Conservation (phyloP, 2,329 filamentous ascomycete genomes). For the Epichloe glyceriae region DNA sequence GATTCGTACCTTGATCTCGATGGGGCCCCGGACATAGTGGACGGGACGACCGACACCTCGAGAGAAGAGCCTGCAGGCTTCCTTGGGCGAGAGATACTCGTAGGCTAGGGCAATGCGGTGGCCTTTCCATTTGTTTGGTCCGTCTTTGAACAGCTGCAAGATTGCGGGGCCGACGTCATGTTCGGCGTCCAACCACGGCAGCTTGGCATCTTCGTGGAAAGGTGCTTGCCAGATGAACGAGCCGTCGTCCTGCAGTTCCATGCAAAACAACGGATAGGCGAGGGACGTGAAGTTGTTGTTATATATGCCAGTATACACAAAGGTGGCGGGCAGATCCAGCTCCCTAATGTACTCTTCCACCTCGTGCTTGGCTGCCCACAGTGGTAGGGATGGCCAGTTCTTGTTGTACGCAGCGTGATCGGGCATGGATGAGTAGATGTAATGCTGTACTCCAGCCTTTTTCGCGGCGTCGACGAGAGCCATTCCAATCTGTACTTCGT, state of each 20-base stretch:
- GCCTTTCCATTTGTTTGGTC: constrained; percentile 69
- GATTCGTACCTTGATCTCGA: constrained; percentile 75
- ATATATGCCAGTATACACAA: constrained; percentile 94
- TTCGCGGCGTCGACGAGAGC: constrained; percentile 83
- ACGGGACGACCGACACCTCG: constrained; percentile 67
- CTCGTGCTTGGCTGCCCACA: constrained; percentile 87
- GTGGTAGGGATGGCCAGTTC: constrained; percentile 67
- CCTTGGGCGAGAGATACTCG: constrained; percentile 69
- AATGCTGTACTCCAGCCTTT: constrained; percentile 72
- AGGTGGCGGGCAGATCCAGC: constrained; percentile 73
- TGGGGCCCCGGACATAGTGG: constrained; percentile 62
- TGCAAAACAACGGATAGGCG: constrained; percentile 86
- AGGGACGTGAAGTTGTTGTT: constrained; percentile 98
- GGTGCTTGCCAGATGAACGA: constrained; percentile 89
- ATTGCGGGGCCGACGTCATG: constrained; percentile 90
- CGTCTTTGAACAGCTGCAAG: constrained; percentile 91
- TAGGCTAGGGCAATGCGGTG: constrained; percentile 76
- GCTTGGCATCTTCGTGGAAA: constrained; percentile 75
- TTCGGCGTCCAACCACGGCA: constrained; percentile 93
- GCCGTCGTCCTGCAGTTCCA: constrained; percentile 74
- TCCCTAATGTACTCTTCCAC: constrained; percentile 84
- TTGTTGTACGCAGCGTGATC: constrained; percentile 74
- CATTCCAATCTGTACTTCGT: constrained; percentile 81
- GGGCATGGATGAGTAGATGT: constrained; percentile 94
- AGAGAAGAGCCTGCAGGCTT: constrained; percentile 72